Base-by-base conservation (phyloP, 2,329 filamentous ascomycete species). In the Colletotrichum sp. region DNA sequence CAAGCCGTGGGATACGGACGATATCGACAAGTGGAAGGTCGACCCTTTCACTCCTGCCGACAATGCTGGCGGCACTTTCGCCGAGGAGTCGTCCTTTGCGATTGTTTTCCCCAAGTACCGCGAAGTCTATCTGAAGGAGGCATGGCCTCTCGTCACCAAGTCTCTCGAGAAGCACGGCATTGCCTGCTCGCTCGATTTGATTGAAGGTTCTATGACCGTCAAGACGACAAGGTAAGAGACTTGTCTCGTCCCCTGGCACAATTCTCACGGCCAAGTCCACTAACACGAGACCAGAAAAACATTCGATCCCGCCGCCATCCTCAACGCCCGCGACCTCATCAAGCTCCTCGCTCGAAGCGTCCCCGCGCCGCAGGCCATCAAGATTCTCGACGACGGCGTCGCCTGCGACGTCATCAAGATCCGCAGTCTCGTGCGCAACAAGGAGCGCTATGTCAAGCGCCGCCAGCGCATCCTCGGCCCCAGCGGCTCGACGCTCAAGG, bases 381-480 rank as follows among this genome's bases (percentile, higher is more conserved):
- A 98, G 86, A 98, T 99, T 68, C 91, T 99, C 75, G 94, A 99
- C 63, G 97, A 99, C 84, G 95, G 94, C 30, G 90, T 96, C 64
- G 96, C 96, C 13, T 96, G 95, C 88, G 97, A 99, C 85, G 94
- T 99, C 75, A 96, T 99, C 88, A 99, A 98, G 89, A 98, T 98
- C 80, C 91, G 96, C 77, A 96, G 92, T 82, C 89, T 98, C 64
- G 95, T 99, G 32, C 91, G 95, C 78, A 98, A 96, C 86, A 98
- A 98, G 86, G 96, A 99, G 79, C 92, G 96, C 73, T 99, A 99
- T 82, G 95, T 98, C 68, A 99, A 99, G 89, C 90, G 97, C 72
- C 92, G 97, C 65, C 97, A 99, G 86, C 90, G 97, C 72, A 97
- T 99, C 75, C 89, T 99, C 29, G 97, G 97, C 0, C 96, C 96